Evolutionary conservation across 805 yeast genomes (phyloP).

Genomic region (Deakozyma indianensis): DNA sequence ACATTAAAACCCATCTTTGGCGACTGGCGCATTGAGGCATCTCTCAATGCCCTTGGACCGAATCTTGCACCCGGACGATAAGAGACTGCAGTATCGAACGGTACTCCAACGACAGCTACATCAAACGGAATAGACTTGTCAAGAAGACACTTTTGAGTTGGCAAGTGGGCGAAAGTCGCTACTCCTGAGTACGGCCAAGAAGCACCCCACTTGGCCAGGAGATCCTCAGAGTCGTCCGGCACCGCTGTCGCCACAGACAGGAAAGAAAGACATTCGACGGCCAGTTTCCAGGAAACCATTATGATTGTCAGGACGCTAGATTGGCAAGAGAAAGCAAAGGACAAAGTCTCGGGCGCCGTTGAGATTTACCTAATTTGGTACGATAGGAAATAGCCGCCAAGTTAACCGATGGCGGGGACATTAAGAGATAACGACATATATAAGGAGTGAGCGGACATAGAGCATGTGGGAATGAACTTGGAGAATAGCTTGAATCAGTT

Average conservation of each 20-base stretch:
- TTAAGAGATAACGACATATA: too few species aligned
- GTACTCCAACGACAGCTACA: conserved; percentile 63
- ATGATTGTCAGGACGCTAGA: too few species aligned
- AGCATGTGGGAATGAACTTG: too few species aligned
- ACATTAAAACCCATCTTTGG: conserved; percentile 55
- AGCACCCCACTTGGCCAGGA: conserved; percentile 57
- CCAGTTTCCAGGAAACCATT: neutral
- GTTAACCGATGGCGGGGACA: too few species aligned
- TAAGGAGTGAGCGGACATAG: too few species aligned
- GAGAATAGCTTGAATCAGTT: too few species aligned
- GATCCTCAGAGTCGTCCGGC: conserved; percentile 5
- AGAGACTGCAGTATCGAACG: conserved; percentile 71
- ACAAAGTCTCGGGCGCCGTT: too few species aligned
- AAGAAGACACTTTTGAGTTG: conserved; percentile 42
- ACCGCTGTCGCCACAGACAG: neutral
- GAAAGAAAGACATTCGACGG: neutral
- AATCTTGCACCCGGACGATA: conserved; percentile 74
- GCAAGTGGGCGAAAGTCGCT: conserved; percentile 56
- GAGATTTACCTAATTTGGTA: too few species aligned
- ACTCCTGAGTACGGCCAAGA: conserved; percentile 45
- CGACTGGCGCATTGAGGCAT: conserved; percentile 39
- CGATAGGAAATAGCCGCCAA: too few species aligned
- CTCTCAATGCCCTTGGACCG: conserved; percentile 40
- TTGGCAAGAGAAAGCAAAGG: too few species aligned
- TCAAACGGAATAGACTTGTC: conserved; percentile 36